Evolutionary conservation across 2,329 filamentous ascomycete species (phyloP), one percentile per base, ranked within the genome.

Genomic region (Lasiodiplodia gonubiensis): DNA sequence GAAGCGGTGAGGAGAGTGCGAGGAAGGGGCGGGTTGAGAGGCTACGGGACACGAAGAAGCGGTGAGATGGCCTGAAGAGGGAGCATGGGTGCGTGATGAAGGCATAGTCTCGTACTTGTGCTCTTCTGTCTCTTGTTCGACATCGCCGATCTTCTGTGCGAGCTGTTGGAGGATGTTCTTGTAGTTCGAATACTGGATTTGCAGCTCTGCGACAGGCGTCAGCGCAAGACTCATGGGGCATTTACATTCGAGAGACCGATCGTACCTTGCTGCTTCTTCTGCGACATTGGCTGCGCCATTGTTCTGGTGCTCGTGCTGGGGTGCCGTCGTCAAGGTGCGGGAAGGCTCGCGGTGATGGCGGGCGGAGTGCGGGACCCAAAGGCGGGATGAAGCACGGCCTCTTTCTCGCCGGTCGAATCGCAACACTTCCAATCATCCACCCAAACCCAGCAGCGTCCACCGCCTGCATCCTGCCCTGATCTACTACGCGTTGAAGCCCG

Each of bases 41-140:
- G 12, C 5, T 27, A 37, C 51, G 49, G 65, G 37, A 39, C 25
- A 49, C 37, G 33, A 49, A 54, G 30, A 57, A 76, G 77, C 73
- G 70, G 68, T 67, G 46, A 68, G 65, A 59, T 39, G 60, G 66
- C 71, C 70, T 71, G 70, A 70, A 70, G 72, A 21, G 37, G 25
- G 60, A 16, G 64, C 64, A 46, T 42, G 37, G 25, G 60, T 16
- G 64, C 64, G 42, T 42, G 30, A 25, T 53, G 46, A 16, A 48
- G 42, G 21, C 21, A 35, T 67, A 42, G 11, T 25, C 51, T 82
- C 90, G 78, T 82, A 98, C 95, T 97, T 98, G 85, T 99, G 95
- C 79, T 99, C 95, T 80, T 99, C 95, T 23, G 92, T 90, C 79
- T 98, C 95, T 79, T 97, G 93, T 82, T 99, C 95, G 67, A 99